Base-by-base conservation (phyloP, 441 rosid genomes). In the Eruca vesicaria region DNA sequence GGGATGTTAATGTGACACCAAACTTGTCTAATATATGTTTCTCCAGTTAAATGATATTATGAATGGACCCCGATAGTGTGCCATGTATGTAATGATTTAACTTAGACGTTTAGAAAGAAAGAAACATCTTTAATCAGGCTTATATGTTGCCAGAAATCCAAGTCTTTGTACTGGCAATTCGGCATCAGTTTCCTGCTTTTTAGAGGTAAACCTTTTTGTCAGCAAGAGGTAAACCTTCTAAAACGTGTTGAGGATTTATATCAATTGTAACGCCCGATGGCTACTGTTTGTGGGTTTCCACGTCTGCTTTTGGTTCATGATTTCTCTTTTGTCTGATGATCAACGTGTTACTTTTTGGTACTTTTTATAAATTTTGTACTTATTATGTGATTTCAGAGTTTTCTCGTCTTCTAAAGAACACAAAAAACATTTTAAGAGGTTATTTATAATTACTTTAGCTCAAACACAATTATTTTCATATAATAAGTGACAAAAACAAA, bases 1-100 rank as follows among this genome's bases (percentile, higher is more conserved):
- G 69, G 36, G 63, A 68, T 67, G 78, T 75, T 50, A 74, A 68
- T 60, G 68, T 75, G 4, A 16, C 12, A 74, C 53, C 56, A 23
- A n/a, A 50, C 68, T 48, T 32, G 23, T 16, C 23, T 36, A n/a
- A 53, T 16, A 12, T 28, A 15, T 28, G 28, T 53, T 50, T 53
- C 58, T 53, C 58, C 58, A 29, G 41, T 56, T 8, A 23, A 74
- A 48, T 74, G 21, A 60, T 33, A 32, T 62, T 68, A 69, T 62
- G 18, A 68, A 68, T 61, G 73, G 74, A 52, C 73, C 73, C 73
- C 64, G 28, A 35, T 38, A 55, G 19, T 48, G 55, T 59, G 59
- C 67, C 61, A 32, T 67, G 56, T 15, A 61, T 68, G 69, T 68
- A 31, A 69, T 67, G 38, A 76, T 76, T 59, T 62, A 53, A 18